Conservation (phyloP, 1,284 basidiomycete species). For the Leccinum pachyderme region DNA sequence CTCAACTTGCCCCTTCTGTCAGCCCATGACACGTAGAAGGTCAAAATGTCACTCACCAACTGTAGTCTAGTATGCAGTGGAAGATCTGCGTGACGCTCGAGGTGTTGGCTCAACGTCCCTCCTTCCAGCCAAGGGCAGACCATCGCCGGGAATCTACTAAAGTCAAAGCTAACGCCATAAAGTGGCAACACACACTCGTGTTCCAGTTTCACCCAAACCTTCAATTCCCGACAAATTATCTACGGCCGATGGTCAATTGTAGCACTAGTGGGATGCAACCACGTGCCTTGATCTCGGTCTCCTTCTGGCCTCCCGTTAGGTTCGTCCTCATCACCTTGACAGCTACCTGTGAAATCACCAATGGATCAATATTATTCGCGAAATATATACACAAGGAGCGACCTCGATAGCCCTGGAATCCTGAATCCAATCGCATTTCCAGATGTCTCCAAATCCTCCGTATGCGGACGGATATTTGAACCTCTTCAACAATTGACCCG, state of each 20-base stretch:
- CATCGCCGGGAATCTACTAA: constrained; percentile 24
- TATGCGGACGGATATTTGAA: constrained; percentile 25
- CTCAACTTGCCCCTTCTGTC: constrained; percentile 13
- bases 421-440: constrained; percentile 26
- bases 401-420: constrained; percentile 17
- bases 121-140: constrained; percentile 26
- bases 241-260: background rate
- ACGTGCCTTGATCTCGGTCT: constrained; percentile 14
- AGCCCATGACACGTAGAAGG: background rate
- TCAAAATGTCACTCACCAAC: constrained; percentile 12
- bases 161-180: constrained; percentile 24
- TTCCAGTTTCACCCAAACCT: constrained; percentile 23
- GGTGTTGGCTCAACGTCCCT: constrained; percentile 19
- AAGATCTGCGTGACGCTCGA: constrained; percentile 17
- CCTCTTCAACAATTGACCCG: constrained; percentile 13
- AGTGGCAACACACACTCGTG: constrained; percentile 26
- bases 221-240: constrained; percentile 22
- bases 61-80: background rate
- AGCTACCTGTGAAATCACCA: constrained; percentile 15
- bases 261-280: background rate
- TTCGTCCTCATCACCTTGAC: constrained; percentile 26
- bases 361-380: background rate
- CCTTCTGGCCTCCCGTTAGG: constrained; percentile 5
- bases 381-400: background rate
- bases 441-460: constrained; percentile 28